Percentiles rank a stretch among this genome's conserved stretches.
These are phyloP conservation scores for Penicillium subrubescens DNA, from an alignment of 495 filamentous ascomycete species.

Conservation along the genomic window DNA sequence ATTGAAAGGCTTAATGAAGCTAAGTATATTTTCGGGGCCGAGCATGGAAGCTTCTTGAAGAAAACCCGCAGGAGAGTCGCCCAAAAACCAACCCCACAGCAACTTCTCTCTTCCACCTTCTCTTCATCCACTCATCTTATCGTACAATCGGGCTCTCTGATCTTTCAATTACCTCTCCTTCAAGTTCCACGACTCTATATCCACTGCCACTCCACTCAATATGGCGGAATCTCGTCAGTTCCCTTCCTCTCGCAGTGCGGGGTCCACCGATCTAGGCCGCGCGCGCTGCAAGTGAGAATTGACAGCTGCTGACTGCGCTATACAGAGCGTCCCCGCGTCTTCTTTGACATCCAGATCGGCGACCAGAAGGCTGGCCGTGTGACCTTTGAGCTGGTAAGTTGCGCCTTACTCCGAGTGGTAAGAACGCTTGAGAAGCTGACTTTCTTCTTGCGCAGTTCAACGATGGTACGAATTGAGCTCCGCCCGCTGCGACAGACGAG, in stretches of 20 bases:
- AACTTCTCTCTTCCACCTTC: slow-evolving; percentile 12
- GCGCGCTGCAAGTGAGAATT: slow-evolving; percentile 12
- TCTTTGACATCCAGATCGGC: slow-evolving; percentile 86
- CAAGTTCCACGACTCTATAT: background rate
- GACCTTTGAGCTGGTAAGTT: slow-evolving; percentile 74
- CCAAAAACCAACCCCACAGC: slow-evolving; percentile 9
- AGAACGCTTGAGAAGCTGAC: slow-evolving; percentile 1
- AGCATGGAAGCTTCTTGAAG: slow-evolving; percentile 53
- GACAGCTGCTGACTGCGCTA: slow-evolving; percentile 21
- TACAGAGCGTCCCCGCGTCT: slow-evolving; percentile 69
- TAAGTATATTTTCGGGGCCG: slow-evolving; percentile 8
- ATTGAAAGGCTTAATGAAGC: background rate
- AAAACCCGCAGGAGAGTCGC: slow-evolving; percentile 19
- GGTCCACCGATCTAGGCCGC: slow-evolving; percentile 29
- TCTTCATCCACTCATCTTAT: slow-evolving; percentile 8
- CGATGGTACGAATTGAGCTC: slow-evolving; percentile 56
- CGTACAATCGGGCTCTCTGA: slow-evolving; percentile 2
- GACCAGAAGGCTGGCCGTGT: slow-evolving; percentile 70
- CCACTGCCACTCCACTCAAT: slow-evolving; percentile 16
- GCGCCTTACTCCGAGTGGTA: background rate
- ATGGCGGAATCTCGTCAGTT: slow-evolving; percentile 46
- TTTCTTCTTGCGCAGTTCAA: slow-evolving; percentile 58
- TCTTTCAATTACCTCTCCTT: slow-evolving; percentile 3
- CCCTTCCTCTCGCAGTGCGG: slow-evolving; percentile 31
- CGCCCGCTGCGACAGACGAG: background rate